Evolutionary conservation across 441 rosid species (phyloP).

Genomic region (Pelargonium hybrid): DNA sequence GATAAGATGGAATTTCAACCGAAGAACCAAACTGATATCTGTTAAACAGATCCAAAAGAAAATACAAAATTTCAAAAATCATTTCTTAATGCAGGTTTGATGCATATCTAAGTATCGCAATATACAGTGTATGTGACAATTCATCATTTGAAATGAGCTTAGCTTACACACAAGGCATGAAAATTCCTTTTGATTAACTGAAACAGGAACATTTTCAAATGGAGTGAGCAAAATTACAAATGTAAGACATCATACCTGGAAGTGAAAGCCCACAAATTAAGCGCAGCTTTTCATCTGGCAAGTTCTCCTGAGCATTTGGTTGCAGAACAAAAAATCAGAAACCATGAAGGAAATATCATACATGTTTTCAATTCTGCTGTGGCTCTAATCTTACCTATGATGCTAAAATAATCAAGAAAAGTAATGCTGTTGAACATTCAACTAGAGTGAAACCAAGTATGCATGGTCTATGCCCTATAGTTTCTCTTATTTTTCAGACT

Average conservation of each 20-base stretch:
- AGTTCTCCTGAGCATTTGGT: slow-evolving; percentile 34
- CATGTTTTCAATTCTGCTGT: slow-evolving; percentile 9
- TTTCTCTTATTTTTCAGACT: neutral
- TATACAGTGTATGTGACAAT: neutral
- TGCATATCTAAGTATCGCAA: neutral
- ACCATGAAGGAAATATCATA: neutral
- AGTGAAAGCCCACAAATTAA: slow-evolving; percentile 51
- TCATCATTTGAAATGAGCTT: neutral
- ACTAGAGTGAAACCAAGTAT: neutral
- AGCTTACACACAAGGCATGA: neutral
- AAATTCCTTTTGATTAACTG: neutral
- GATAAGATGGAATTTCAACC: no score
- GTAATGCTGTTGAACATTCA: neutral
- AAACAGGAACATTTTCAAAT: no score
- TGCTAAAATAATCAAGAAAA: neutral
- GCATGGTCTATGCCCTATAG: neutral
- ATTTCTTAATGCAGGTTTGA: neutral
- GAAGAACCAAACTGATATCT: neutral
- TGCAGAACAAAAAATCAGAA: slow-evolving; percentile 1
- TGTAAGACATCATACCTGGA: slow-evolving; percentile 38
- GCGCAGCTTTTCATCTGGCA: slow-evolving; percentile 54
- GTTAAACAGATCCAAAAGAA: neutral
- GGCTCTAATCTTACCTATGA: neutral
- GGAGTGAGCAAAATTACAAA: neutral
- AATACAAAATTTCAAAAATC: neutral